Evolutionary conservation across 176 grass and related monocot genomes (phyloP), one percentile per base, ranked within the genome.

Genomic region (Musa acuminata): DNA sequence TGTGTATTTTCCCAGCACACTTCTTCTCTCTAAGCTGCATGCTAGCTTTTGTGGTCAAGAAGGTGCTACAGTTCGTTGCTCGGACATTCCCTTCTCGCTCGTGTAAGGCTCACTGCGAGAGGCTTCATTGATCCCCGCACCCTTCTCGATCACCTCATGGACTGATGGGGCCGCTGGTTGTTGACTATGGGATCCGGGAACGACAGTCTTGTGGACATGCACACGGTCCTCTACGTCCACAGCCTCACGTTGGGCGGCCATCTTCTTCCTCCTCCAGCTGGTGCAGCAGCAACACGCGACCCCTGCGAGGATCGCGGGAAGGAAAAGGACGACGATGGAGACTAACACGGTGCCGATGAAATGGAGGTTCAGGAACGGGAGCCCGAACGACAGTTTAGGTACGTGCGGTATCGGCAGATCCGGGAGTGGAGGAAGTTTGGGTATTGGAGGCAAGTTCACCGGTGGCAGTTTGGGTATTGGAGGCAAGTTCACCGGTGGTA

Each of bases 261-360:
- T 53, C 85, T 52, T 84, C 72, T 67, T 82, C 52, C 43, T 68
- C 72, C 64, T 87, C 67, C 82, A 92, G 83, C 86, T 88, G 65
- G 87, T 82, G 75, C 75, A 96, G 75, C 75, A 96, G 73, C 89
- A 96, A 52, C 84, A 83, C 51, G 85, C 55, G 2, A 83, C 78
- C 13, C 67, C 79, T 2, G 87, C 89, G 9, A 96, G 85, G 64
- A 85, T 83, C 13, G 83, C 92, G 1, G 92, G 79, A 12, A 96
- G 62, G 49, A 96, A 75, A 17, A 96, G 67, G 57, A 89, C 80
- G 0, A 89, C 87, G 1, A 85, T 22, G 1, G 87, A 86, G 75
- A 92, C 83, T n/a, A 92, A 87, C 29, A 96, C 89, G 27, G 92
- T 75, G 72, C 92, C 89, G 79, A 92, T 70, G 0, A 79, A 71